phyloP scores from a whole-genome alignment of 2,329 filamentous ascomycete species.

The Lomentospora prolificans region DNA sequence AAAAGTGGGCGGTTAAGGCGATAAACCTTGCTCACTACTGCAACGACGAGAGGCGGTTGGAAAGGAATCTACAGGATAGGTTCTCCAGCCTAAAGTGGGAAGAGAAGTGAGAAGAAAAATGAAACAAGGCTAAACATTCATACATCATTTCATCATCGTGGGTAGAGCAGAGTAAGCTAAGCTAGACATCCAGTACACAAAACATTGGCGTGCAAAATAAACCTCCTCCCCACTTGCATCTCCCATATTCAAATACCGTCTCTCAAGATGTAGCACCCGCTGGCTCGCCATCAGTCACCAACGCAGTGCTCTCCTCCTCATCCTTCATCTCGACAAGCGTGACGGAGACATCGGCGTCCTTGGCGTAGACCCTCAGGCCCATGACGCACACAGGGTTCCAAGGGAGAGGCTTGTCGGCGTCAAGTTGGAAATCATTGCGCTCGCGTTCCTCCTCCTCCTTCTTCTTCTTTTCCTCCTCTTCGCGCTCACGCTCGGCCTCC shows the following conservation, averaged over 20 bases:
- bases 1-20: slow-evolving; percentile 53
- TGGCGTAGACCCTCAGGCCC: slow-evolving; percentile 28
- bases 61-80: slow-evolving; percentile 31
- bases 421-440: not conserved
- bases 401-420: slow-evolving; percentile 13
- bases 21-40: slow-evolving; percentile 50
- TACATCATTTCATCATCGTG: not conserved
- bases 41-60: slow-evolving; percentile 41
- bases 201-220: not conserved
- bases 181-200: not conserved
- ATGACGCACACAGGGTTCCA: slow-evolving; percentile 34
- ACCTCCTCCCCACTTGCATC: too few relatives aligned
- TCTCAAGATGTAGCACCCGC: slow-evolving; percentile 18
- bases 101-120: not conserved
- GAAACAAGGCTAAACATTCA: not conserved
- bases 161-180: not conserved
- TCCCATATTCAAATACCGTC: too few relatives aligned
- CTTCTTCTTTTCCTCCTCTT: slow-evolving; percentile 16
- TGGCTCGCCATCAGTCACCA: slow-evolving; percentile 18
- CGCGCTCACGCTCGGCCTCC: slow-evolving; percentile 12
- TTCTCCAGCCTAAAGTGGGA: slow-evolving; percentile 28
- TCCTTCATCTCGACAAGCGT: slow-evolving; percentile 22
- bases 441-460: slow-evolving; percentile 10
- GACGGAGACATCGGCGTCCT: slow-evolving; percentile 24
- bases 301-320: slow-evolving; percentile 18